These are phyloP conservation scores for Lasiodiplodia hormozganensis DNA, from an alignment of 2,329 filamentous ascomycete species.

Conservation along the genomic window DNA sequence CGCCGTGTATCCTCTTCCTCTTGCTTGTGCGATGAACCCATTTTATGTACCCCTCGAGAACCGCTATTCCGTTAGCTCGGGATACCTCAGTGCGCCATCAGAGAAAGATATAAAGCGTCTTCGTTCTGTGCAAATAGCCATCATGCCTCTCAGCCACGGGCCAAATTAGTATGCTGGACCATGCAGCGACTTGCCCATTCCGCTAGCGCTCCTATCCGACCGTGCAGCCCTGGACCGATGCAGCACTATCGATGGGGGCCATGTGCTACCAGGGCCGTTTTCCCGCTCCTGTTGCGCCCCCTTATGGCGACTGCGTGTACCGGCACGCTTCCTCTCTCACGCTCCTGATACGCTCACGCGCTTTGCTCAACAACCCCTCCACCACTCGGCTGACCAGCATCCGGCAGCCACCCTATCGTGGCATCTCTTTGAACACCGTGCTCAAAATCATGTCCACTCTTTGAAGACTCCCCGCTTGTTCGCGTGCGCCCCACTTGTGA, in stretches of 20 bases:
- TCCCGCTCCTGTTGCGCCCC: background rate
- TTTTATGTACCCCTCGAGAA: background rate
- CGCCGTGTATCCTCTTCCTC: background rate
- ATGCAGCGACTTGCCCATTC: background rate
- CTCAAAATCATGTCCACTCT: background rate
- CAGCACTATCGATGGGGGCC: background rate
- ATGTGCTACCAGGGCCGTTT: background rate
- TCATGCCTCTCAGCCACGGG: background rate
- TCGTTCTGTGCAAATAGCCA: background rate
- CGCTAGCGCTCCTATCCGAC: background rate
- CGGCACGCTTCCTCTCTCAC: conserved; percentile 2
- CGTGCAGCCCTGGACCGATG: background rate
- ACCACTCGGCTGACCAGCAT: background rate
- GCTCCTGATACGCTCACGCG: conserved; percentile 26
- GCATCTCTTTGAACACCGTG: conserved; percentile 18
- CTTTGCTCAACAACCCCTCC: background rate
- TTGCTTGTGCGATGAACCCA: background rate
- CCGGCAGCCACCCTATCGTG: conserved; percentile 3
- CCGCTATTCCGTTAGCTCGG: background rate
- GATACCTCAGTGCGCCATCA: background rate
- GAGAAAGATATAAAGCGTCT: background rate
- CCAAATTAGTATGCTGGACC: background rate
- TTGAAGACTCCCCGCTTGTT: background rate
- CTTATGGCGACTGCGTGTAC: background rate
- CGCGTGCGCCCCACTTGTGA: conserved; percentile 13